Base-by-base conservation (phyloP, 164 flowering plant genomes). In the Magnolia officinalis region DNA sequence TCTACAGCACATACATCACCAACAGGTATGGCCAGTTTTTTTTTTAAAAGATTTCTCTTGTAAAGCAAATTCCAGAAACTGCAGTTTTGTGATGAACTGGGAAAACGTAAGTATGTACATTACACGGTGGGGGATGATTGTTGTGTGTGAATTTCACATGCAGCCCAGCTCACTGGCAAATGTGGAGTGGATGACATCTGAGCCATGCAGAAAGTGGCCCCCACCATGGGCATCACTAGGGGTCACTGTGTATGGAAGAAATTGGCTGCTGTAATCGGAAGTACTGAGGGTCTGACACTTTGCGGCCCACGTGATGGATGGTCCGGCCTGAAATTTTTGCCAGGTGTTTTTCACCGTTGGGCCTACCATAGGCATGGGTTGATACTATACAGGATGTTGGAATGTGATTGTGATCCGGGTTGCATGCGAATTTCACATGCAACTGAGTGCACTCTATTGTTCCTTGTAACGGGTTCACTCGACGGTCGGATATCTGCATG, bases 1-100 rank as follows among this genome's bases (percentile, higher is more conserved):
- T 68, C 80, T 94, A 19, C 58, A 21, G 19, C 79, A 81, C 49
- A 84, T 94, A 66, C 80, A 75, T 65, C 7, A 26, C 45, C 83
- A 88, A 29, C 96, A 94, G 95, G 98, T 94, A 76, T n/a, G 14
- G 29, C 13, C 26, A 29, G 71, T 24, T 23, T 55, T 45, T 13
- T 9, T 23, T n/a, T n/a, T 24, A 24, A 1, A 50, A n/a, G n/a
- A 21, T 10, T 68, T 69, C 31, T 26, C 2, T n/a, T 24, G 11
- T 74, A 52, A 24, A 55, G n/a, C 7, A 20, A 4, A 21, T 67
- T 50, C 45, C 76, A 23, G 18, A n/a, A 21, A n/a, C n/a, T 55
- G 18, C 7, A 72, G 4, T 51, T n/a, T 51, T 51, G 63, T 19
- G 31, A 23, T 23, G 65, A 9, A 59, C 8, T 6, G 7, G 3